A percentile compares a stretch with the other conserved stretches of the same genome.
phyloP scores from a whole-genome alignment of 495 filamentous ascomycete species.

The Corynascus novoguineensis region DNA sequence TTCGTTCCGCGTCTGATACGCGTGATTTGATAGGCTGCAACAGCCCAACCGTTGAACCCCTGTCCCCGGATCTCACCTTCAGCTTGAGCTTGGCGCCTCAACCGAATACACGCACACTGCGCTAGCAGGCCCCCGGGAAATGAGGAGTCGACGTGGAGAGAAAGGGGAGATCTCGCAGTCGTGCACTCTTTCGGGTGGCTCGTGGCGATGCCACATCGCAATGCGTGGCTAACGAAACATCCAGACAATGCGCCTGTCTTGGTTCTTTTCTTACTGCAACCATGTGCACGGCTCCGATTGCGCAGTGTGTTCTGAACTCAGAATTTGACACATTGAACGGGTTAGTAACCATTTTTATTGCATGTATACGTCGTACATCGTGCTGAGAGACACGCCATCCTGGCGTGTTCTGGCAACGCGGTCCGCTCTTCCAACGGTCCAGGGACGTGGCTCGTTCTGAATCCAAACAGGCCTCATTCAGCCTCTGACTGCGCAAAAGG shows the following conservation, averaged over 20 bases:
- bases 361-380: too few relatives aligned
- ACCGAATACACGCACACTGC: too few relatives aligned
- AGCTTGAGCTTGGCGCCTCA: not conserved
- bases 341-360: too few relatives aligned
- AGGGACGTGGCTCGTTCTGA: too few relatives aligned
- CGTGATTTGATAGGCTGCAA: not conserved
- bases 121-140: not conserved
- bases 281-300: not conserved
- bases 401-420: too few relatives aligned
- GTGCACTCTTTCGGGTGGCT: constrained; percentile 6
- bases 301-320: too few relatives aligned
- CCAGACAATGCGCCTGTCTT: not conserved
- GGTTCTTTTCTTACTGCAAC: not conserved
- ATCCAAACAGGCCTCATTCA: too few relatives aligned
- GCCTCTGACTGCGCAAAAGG: too few relatives aligned
- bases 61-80: too few relatives aligned
- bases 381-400: too few relatives aligned
- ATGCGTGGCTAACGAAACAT: not conserved
- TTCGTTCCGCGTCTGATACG: not conserved
- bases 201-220: not conserved
- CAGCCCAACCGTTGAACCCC: not conserved
- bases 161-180: not conserved
- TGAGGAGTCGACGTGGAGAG: not conserved
- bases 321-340: too few relatives aligned
- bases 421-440: too few relatives aligned